Percentiles rank a stretch among this genome's conserved stretches.
Evolutionary conservation across 2,329 filamentous ascomycete genomes (phyloP).

Genomic region (Stagonosporopsis chrysanthemi): DNA sequence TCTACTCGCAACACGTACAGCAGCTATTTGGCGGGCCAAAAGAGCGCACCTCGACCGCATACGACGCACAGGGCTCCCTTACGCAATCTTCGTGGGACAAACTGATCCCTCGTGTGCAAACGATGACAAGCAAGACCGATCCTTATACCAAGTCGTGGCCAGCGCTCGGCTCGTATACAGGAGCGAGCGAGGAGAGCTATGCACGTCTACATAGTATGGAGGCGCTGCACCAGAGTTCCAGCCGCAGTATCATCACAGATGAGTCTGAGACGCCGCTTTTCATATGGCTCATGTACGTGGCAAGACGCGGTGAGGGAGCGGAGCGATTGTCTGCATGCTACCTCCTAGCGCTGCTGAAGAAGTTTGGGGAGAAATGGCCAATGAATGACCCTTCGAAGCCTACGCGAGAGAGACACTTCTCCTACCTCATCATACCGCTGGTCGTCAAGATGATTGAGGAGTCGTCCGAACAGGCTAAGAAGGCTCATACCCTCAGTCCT

Average conservation of each 20-base stretch:
- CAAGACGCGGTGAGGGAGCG: conserved; percentile 51
- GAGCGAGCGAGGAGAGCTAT: conserved; percentile 38
- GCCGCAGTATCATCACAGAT: conserved; percentile 45
- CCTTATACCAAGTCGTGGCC: conserved; percentile 54
- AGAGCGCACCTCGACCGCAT: conserved; percentile 26
- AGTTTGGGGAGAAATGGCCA: conserved; percentile 47
- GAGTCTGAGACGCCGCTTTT: conserved; percentile 57
- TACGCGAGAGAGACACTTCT: conserved; percentile 53
- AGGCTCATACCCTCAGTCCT: conserved; percentile 46
- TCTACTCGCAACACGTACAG: conserved; percentile 53
- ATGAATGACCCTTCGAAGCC: conserved; percentile 48
- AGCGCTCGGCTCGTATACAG: conserved; percentile 48
- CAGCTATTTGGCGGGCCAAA: conserved; percentile 44
- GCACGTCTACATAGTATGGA: conserved; percentile 45
- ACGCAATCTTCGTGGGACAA: conserved; percentile 40
- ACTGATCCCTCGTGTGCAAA: conserved; percentile 50
- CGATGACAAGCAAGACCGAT: conserved; percentile 49
- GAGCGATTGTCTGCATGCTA: conserved; percentile 54
- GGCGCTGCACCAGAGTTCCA: conserved; percentile 36
- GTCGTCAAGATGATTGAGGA: conserved; percentile 58
- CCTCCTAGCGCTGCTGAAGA: conserved; percentile 49
- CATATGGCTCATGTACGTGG: conserved; percentile 57
- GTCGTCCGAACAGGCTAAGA: conserved; percentile 35
- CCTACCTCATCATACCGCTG: conserved; percentile 56
- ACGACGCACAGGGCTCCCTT: conserved; percentile 27